Conservation (phyloP, 495 filamentous ascomycete genomes). For the Rusavskia elegans region DNA sequence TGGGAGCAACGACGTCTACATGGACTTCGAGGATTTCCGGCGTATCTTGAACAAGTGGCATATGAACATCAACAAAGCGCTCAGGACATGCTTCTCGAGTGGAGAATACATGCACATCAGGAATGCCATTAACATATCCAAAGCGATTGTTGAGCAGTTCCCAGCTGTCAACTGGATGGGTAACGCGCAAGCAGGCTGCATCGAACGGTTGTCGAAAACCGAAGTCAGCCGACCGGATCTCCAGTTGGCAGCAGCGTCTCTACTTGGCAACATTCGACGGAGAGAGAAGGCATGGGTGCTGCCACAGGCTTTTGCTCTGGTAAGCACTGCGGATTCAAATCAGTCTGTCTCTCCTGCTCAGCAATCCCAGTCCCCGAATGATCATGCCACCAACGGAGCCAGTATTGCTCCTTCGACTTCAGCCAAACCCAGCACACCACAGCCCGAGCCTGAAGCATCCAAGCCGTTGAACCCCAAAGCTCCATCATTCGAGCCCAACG, state of each 20-base stretch:
- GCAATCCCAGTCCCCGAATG: constrained; percentile 7
- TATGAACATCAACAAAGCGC: constrained; percentile 50
- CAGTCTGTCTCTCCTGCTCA: constrained; percentile 16
- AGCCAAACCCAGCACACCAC: constrained; percentile 23
- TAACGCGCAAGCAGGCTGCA: constrained; percentile 45
- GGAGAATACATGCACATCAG: constrained; percentile 96
- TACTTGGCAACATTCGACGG: constrained; percentile 68
- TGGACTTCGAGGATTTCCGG: constrained; percentile 77
- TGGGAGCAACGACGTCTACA: constrained; percentile 48
- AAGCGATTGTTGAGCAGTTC: constrained; percentile 61
- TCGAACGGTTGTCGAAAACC: constrained; percentile 48
- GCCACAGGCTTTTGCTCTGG: constrained; percentile 53
- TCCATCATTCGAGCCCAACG: constrained; percentile 29
- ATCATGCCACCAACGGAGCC: constrained; percentile 5
- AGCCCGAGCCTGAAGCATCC: constrained; percentile 20
- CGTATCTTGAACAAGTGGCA: constrained; percentile 85
- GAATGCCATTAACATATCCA: constrained; percentile 86
- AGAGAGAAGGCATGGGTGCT: constrained; percentile 70
- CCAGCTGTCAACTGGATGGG: constrained; percentile 83
- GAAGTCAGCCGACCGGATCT: constrained; percentile 66
- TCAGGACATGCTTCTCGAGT: constrained; percentile 62
- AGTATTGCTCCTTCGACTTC: constrained; percentile 14
- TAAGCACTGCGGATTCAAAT: constrained; percentile 8
- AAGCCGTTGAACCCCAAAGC: constrained; percentile 31
- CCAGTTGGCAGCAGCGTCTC: constrained; percentile 71